Evolutionary conservation across 2,329 filamentous ascomycete species (phyloP).

Genomic region (Colletotrichum tamarilloi): DNA sequence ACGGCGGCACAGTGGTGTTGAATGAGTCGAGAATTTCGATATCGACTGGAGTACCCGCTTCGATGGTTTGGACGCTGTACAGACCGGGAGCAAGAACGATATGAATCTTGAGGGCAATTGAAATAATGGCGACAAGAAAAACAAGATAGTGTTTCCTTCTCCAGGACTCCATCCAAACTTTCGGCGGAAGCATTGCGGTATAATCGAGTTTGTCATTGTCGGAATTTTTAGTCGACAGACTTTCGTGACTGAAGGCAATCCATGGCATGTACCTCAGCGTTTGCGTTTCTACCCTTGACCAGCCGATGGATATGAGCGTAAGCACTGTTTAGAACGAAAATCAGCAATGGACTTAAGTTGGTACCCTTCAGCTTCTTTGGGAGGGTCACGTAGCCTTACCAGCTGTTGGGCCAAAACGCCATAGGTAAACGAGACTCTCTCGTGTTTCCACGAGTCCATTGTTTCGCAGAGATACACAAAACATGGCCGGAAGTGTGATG

Average conservation of each 20-base stretch:
- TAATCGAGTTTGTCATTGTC: slow-evolving; percentile 13
- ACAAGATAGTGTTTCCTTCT: slow-evolving; percentile 6
- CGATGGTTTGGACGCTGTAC: neutral
- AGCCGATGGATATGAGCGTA: slow-evolving; percentile 3
- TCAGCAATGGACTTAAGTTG: too few relatives aligned
- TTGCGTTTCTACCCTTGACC: slow-evolving; percentile 16
- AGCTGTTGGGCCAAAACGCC: slow-evolving; percentile 20
- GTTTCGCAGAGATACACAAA: neutral
- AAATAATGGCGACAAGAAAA: neutral
- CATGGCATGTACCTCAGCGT: slow-evolving; percentile 23
- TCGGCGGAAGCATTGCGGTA: slow-evolving; percentile 13
- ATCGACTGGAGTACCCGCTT: neutral
- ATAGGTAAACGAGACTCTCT: neutral
- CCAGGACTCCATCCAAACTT: neutral
- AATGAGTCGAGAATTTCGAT: slow-evolving; percentile 5
- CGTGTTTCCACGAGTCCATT: neutral
- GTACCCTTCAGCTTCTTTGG: neutral
- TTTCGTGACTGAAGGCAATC: neutral
- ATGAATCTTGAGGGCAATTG: slow-evolving; percentile 11
- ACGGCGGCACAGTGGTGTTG: neutral
- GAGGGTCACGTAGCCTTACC: neutral
- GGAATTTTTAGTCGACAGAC: neutral
- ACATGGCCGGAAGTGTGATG: too few relatives aligned
- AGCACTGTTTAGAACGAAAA: neutral
- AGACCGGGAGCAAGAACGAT: slow-evolving; percentile 22